Evolutionary conservation across 2,329 filamentous ascomycete genomes (phyloP), one percentile per base, ranked within the genome.

Genomic region (Clarireedia hainanense): DNA sequence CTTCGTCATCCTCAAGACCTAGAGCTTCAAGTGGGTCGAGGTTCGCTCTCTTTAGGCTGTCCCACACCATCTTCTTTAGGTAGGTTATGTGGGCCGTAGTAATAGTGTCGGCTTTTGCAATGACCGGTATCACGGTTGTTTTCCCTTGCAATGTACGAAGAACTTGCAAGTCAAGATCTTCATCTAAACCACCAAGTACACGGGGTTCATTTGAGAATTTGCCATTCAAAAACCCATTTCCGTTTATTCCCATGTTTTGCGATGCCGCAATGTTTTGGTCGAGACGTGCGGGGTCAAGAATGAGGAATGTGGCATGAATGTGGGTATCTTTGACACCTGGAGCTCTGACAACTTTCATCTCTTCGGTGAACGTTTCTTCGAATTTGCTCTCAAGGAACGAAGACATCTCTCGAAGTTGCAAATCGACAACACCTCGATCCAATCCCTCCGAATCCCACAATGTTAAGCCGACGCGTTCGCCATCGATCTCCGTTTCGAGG

Each of bases 301-400:
- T 76, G 55, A 97, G 79, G 73, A 99, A 96, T 54, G 91, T 91
- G 63, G 90, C 95, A 70, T 99, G 94, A 62, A 99, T 96, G 71
- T 99, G 94, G 50, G 92, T 96, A 75, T 99, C 94, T 70, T 91
- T 89, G 61, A 89, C 88, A 55, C 91, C 92, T 26, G 94, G 92
- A 52, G 91, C 91, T 66, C 94, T 88, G 60, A 96, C 80, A 47
- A 99, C 91, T 76, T 96, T 97, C 80, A 95, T 95, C 76, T 99
- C 94, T 73, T 99, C 94, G 49, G 84, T 84, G 70, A 99, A 95
- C 0, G 94, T 97, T 68, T 99, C 94, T 71, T 99, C 92, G 65
- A 99, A 99, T 72, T 97, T 97, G 76, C 88, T 92, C 76, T 99
- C 94, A 58, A 99, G 77, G 74, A 99, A 99, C 7, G 86, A 80